A percentile compares a stretch with the other conserved stretches of the same genome.
These are phyloP conservation scores for Chaetothyriales sp. DNA, from an alignment of 2,329 filamentous ascomycete species.

Conservation along the genomic window DNA sequence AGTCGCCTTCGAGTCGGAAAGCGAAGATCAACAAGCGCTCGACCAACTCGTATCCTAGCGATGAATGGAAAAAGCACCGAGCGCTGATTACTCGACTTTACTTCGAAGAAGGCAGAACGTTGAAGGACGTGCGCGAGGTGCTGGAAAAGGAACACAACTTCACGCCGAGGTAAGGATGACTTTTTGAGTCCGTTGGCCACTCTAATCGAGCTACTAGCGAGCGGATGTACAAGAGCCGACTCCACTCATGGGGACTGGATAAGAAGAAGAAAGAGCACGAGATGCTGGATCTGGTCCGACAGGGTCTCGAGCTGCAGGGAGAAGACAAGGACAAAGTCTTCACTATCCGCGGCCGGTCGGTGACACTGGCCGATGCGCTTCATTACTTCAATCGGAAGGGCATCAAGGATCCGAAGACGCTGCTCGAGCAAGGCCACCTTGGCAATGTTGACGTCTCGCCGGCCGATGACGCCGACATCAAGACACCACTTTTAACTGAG, in stretches of 20 bases:
- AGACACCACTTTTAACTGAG: constrained; percentile 14
- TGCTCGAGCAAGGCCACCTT: constrained; percentile 8
- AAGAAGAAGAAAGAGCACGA: constrained; percentile 20
- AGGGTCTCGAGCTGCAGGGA: constrained; percentile 16
- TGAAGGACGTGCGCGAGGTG: constrained; percentile 18
- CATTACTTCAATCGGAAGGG: constrained; percentile 20
- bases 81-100: constrained; percentile 17
- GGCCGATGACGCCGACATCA: constrained; percentile 14
- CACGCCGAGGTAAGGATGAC: constrained; percentile 15
- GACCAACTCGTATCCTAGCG: constrained; percentile 17
- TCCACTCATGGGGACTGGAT: constrained; percentile 16
- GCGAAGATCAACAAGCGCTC: constrained; percentile 15
- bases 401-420: constrained; percentile 18
- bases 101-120: constrained; percentile 17
- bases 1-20: constrained; percentile 3
- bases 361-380: constrained; percentile 17
- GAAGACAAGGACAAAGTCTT: constrained; percentile 18
- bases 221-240: constrained; percentile 19
- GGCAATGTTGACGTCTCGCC: constrained; percentile 10
- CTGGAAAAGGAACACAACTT: constrained; percentile 17
- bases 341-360: constrained; percentile 15
- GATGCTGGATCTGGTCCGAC: constrained; percentile 19
- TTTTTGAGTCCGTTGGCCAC: constrained; percentile 1
- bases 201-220: constrained; percentile 9
- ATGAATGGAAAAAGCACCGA: constrained; percentile 17